Percentiles rank a stretch among this genome's conserved stretches.
Conservation (phyloP, 1,139 yeast genomes). For the Wickerhamomyces sp. region DNA sequence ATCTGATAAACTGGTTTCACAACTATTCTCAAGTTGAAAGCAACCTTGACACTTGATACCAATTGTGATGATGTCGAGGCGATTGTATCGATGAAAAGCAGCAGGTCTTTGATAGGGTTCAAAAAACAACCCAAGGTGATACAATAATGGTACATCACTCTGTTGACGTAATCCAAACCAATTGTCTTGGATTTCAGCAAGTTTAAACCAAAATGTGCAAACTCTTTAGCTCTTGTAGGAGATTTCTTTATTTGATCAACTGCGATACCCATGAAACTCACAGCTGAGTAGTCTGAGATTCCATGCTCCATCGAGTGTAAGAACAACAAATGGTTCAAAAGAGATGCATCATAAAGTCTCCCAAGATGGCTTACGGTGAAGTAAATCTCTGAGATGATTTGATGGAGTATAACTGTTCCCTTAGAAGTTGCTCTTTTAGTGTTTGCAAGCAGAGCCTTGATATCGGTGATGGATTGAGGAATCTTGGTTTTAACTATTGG, state of each 20-base stretch:
- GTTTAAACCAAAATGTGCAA: slow-evolving; percentile 36
- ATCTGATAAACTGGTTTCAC: slow-evolving; percentile 27
- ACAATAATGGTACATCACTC: slow-evolving; percentile 41
- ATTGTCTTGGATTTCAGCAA: slow-evolving; percentile 35
- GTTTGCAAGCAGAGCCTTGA: slow-evolving; percentile 30
- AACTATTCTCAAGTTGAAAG: slow-evolving; percentile 11
- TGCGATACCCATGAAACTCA: slow-evolving; percentile 29
- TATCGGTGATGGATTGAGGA: slow-evolving; percentile 41
- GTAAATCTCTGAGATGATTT: slow-evolving; percentile 39
- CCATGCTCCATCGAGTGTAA: slow-evolving; percentile 29
- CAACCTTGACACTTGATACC: slow-evolving; percentile 7
- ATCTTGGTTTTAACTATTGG: slow-evolving; percentile 28
- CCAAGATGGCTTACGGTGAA: slow-evolving; percentile 26
- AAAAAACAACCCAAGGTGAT: slow-evolving; percentile 38
- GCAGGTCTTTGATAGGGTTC: slow-evolving; percentile 38
- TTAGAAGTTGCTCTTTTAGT: slow-evolving; percentile 28
- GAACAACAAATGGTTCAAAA: slow-evolving; percentile 27
- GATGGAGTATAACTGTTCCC: slow-evolving; percentile 33
- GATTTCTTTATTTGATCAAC: slow-evolving; percentile 25
- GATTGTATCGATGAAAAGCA: slow-evolving; percentile 23
- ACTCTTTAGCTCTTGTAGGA: slow-evolving; percentile 34
- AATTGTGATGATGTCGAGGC: slow-evolving; percentile 11
- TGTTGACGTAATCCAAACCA: slow-evolving; percentile 35
- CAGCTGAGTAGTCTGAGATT: slow-evolving; percentile 27
- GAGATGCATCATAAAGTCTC: slow-evolving; percentile 20